These are phyloP conservation scores for Conticribra guillardii DNA, from an alignment of 108 stramenopile genomes.

Conservation along the genomic window DNA sequence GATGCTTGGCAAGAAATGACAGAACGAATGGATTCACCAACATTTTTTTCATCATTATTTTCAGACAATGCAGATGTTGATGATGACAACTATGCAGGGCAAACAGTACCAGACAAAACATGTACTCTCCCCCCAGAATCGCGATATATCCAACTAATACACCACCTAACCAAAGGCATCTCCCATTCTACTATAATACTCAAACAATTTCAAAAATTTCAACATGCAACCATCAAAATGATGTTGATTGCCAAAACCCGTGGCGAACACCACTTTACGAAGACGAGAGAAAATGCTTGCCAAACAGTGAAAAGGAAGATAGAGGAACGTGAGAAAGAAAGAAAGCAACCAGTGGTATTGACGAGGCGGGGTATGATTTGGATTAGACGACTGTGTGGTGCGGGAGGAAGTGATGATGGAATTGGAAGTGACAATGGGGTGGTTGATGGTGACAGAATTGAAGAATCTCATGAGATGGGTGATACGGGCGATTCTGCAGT, in stretches of 20 bases:
- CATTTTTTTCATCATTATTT: slow-evolving; percentile 23
- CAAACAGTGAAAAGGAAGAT: slow-evolving; percentile 35
- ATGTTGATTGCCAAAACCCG: slow-evolving; percentile 6
- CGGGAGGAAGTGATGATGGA: background rate
- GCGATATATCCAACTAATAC: slow-evolving; percentile 31
- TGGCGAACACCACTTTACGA: slow-evolving; percentile 24
- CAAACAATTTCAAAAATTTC: slow-evolving; percentile 27
- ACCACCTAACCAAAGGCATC: slow-evolving; percentile 21
- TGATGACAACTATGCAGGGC: background rate
- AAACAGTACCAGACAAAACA: slow-evolving; percentile 2
- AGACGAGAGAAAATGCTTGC: slow-evolving; percentile 33
- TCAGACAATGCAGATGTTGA: background rate
- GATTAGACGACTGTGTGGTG: slow-evolving; percentile 45
- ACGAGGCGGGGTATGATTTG: slow-evolving; percentile 46
- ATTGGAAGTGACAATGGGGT: background rate
- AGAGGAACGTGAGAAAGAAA: slow-evolving; percentile 41
- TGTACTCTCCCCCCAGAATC: slow-evolving; percentile 48
- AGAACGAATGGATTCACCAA: slow-evolving; percentile 16
- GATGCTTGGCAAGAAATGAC: slow-evolving; percentile 50
- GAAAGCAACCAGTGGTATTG: slow-evolving; percentile 38
- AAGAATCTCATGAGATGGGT: too few species aligned
- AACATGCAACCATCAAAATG: slow-evolving; percentile 2
- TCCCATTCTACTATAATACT: slow-evolving; percentile 14
- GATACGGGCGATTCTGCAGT: too few species aligned
- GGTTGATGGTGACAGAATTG: background rate